Conservation (phyloP, 208 protist species). For the Leishmania guyanensis region DNA sequence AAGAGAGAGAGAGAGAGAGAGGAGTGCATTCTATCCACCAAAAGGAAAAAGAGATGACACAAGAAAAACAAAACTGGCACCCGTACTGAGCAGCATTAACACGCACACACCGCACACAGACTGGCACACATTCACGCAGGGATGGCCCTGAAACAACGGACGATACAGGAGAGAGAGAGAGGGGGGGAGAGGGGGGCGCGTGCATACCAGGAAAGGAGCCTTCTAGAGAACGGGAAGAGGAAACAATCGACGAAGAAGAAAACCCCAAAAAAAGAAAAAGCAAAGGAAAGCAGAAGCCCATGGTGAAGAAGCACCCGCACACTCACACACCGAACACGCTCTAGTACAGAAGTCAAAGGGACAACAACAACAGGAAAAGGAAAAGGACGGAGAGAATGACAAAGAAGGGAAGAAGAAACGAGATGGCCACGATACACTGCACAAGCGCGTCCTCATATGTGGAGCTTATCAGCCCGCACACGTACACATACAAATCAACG, state of each 20-base stretch:
- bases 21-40: neutral
- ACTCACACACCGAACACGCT: neutral
- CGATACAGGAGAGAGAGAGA: neutral
- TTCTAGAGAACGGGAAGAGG: neutral
- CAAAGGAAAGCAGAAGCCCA: neutral
- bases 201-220: neutral
- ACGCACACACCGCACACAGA: neutral
- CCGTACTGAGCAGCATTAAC: neutral
- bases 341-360: constrained; percentile 4
- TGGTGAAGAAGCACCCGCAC: neutral
- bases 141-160: neutral
- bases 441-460: neutral
- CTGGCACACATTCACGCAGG: neutral
- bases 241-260: neutral
- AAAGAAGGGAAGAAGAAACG: constrained; percentile 1
- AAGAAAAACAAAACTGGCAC: neutral
- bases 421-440: neutral
- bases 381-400: constrained; percentile 3
- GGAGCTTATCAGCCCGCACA: neutral
- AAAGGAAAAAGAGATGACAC: neutral
- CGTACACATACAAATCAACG: constrained; percentile 1
- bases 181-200: neutral
- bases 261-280: neutral
- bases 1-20: neutral
- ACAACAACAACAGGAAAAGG: neutral